Evolutionary conservation across 2,329 filamentous ascomycete genomes (phyloP).

Genomic region (Lasiodiplodia sp.): DNA sequence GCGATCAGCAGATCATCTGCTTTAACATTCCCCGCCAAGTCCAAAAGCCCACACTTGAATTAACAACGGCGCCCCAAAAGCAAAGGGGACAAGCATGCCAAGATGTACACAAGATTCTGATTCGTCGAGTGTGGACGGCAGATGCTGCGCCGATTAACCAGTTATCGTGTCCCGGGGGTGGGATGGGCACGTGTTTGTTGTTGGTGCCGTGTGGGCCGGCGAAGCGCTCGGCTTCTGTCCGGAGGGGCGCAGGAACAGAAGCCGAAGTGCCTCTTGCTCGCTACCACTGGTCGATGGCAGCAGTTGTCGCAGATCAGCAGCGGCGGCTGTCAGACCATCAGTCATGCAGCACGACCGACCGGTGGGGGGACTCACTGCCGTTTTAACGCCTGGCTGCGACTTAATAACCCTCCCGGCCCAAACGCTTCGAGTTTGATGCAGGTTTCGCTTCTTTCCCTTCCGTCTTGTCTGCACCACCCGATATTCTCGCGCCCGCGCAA

Average conservation of each 20-base stretch:
- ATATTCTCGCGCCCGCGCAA: not conserved
- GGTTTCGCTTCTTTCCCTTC: slow-evolving; percentile 4
- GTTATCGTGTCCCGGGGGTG: not conserved
- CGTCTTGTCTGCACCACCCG: not conserved
- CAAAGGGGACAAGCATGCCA: slow-evolving; percentile 2
- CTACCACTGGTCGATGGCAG: not conserved
- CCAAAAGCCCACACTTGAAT: not conserved
- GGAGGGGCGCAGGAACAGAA: not conserved
- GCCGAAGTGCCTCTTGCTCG: not conserved
- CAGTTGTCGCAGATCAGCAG: slow-evolving; percentile 14
- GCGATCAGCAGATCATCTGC: slow-evolving; percentile 9
- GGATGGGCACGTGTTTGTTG: not conserved
- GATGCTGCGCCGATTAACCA: not conserved
- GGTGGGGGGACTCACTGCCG: not conserved
- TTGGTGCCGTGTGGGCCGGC: slow-evolving; percentile 5
- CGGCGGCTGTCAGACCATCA: slow-evolving; percentile 14
- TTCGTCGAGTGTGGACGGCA: not conserved
- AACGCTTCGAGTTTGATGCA: slow-evolving; percentile 18
- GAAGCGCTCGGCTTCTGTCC: slow-evolving; percentile 13
- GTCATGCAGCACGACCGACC: slow-evolving; percentile 12
- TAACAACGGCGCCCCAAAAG: not conserved
- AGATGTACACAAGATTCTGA: not conserved
- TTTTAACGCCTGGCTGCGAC: not conserved
- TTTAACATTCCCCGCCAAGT: not conserved
- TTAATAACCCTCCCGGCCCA: not conserved